These are phyloP conservation scores for Russula earlei DNA, from an alignment of 768 basidiomycete genomes.

Conservation along the genomic window DNA sequence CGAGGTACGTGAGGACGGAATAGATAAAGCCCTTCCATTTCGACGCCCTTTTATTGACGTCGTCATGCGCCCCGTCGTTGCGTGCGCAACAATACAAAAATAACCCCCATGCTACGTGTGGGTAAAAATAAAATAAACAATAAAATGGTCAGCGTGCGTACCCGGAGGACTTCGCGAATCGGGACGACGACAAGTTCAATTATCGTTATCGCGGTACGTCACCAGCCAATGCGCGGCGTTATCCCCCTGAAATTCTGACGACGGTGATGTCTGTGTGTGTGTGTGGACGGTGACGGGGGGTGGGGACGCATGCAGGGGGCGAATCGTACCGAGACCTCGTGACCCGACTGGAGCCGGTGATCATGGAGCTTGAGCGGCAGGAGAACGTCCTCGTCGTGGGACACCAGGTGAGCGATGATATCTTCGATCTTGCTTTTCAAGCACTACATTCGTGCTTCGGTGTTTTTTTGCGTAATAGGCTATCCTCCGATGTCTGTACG, in stretches of 20 bases:
- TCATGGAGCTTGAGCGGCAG: slow-evolving; percentile 98
- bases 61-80: too few species aligned
- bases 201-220: slow-evolving; percentile 79
- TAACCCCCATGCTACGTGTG: too few species aligned
- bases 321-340: slow-evolving; percentile 99
- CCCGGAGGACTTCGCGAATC: slow-evolving; percentile 95
- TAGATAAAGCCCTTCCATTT: too few species aligned
- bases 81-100: too few species aligned
- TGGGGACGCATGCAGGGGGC: slow-evolving; percentile 37
- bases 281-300: too few species aligned
- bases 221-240: too few species aligned
- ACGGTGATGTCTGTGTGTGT: too few species aligned
- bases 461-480: slow-evolving; percentile 34
- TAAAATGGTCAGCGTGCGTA: slow-evolving; percentile 91
- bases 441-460: too few species aligned
- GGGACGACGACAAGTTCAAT: slow-evolving; percentile 99
- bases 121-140: too few species aligned
- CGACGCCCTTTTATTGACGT: too few species aligned
- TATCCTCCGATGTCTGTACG: slow-evolving; percentile 70
- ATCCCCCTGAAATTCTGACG: too few species aligned
- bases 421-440: background rate
- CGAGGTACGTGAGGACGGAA: slow-evolving; percentile 44
- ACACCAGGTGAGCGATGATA: slow-evolving; percentile 55
- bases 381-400: slow-evolving; percentile 96
- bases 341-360: slow-evolving; percentile 89